phyloP scores from a whole-genome alignment of 192 early-diverging fungal species.

The Coemansia sp. region DNA sequence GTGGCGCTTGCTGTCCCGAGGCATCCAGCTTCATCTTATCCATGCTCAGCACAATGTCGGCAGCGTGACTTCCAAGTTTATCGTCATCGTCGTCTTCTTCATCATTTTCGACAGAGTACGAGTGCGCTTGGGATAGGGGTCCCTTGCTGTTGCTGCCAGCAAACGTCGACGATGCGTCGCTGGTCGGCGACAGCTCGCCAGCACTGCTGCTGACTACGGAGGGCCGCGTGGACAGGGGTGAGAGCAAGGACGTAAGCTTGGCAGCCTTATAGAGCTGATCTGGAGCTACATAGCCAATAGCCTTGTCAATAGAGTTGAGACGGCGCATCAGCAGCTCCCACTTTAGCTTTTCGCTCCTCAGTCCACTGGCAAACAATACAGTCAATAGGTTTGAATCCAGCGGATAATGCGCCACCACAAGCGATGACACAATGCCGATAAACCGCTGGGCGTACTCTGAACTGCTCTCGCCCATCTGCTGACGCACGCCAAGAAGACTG shows the following conservation, averaged over 20 bases:
- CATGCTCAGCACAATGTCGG: neutral
- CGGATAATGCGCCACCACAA: constrained; percentile 27
- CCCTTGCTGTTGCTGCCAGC: neutral
- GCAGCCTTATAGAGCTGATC: constrained; percentile 47
- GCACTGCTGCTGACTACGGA: constrained; percentile 15
- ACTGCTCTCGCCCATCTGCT: constrained; percentile 45
- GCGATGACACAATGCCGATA: constrained; percentile 21
- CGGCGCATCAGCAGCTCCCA: constrained; percentile 49
- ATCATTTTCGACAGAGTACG: neutral
- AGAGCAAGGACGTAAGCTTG: constrained; percentile 43
- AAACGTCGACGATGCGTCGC: constrained; percentile 35
- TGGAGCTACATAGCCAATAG: constrained; percentile 49
- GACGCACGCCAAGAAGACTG: constrained; percentile 35
- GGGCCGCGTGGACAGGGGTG: constrained; percentile 22
- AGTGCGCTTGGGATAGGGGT: neutral
- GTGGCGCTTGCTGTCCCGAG: constrained; percentile 1
- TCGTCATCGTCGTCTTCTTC: constrained; percentile 11
- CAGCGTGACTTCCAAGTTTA: constrained; percentile 1
- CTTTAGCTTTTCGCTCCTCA: constrained; percentile 40
- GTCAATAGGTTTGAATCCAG: constrained; percentile 39
- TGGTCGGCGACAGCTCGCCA: constrained; percentile 35
- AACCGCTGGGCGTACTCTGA: constrained; percentile 51
- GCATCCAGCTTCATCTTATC: constrained; percentile 4
- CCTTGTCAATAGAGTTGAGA: constrained; percentile 36
- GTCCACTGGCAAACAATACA: constrained; percentile 33